Evolutionary conservation across 2,329 filamentous ascomycete species (phyloP), one percentile per base, ranked within the genome.

Genomic region (Talaromyces sp.): DNA sequence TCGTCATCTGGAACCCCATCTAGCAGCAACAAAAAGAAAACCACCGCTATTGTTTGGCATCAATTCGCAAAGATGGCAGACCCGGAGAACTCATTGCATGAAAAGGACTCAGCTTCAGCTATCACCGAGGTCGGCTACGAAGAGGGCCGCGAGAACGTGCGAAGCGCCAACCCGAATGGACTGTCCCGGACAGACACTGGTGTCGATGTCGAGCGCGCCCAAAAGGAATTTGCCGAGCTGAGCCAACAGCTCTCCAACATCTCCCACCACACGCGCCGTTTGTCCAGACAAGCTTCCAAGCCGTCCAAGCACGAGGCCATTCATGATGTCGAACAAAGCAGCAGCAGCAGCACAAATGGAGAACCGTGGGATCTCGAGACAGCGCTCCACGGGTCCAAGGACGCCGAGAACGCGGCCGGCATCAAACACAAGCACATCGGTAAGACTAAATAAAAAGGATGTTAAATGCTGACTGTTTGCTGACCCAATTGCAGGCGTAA

Each of bases 381-480:
- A 9, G 86, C 88, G 3, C 78, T 96, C 62, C 84, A 89, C 51
- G 90, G 90, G 2, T 86, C 86, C 59, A 81, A 88, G 60, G 83
- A 82, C 52, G 88, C 90, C 9, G 89, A 91, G 69, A 82, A 84
- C 62, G 85, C 88, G 63, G 89, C 89, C 6, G 91, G 91, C 0
- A 95, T 95, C 74, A 87, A 86, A 62, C 81, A 86, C 5, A 95
- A 95, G 78, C 86, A 88, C 66, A 88, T 92, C 62, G 89, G 78
- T 77, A 57, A 50, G 69, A 10, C 9, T 1, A 41, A 43, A 41
- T 17, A 3, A 19, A 29, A 11, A 24, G 21, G n/a, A 21, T 50
- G 2, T n/a, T 56, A 2, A 14, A 24, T 14, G 4, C 14, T 32
- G 6, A 24, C n/a, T 10, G 7, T 29, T 29, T 29, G 17, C 32